These are phyloP conservation scores for Yamadazyma scolyti DNA, from an alignment of 805 yeast genomes.

Conservation along the genomic window DNA sequence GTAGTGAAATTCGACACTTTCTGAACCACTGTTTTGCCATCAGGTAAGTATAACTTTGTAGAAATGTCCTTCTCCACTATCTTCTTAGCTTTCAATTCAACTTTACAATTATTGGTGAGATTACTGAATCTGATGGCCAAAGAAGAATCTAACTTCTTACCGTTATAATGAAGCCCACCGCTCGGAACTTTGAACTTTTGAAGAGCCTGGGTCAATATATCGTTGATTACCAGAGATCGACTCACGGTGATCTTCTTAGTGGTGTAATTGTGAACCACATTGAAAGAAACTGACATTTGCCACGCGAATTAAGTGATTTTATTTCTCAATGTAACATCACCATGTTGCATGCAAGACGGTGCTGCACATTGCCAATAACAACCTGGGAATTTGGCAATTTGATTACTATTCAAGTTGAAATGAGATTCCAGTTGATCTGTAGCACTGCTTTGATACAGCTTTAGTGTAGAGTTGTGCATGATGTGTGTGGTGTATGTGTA, in stretches of 20 bases:
- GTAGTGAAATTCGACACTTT: constrained; percentile 4
- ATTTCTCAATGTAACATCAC: too few species aligned
- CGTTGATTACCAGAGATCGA: constrained; percentile 23
- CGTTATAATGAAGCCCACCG: constrained; percentile 25
- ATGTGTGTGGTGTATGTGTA: too few species aligned
- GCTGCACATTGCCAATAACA: too few species aligned
- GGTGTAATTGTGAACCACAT: constrained; percentile 19
- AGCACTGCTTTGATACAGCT: too few species aligned
- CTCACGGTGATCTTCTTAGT: constrained; percentile 26
- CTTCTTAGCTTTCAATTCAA: constrained; percentile 16
- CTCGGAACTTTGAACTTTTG: constrained; percentile 22
- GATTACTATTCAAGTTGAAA: too few species aligned
- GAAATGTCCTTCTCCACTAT: constrained; percentile 6
- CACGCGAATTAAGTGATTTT: too few species aligned
- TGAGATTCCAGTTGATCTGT: too few species aligned
- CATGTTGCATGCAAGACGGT: too few species aligned
- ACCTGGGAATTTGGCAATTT: too few species aligned
- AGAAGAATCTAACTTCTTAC: constrained; percentile 27
- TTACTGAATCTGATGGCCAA: constrained; percentile 30
- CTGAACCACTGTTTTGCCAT: constrained; percentile 2
- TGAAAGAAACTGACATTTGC: constrained; percentile 22
- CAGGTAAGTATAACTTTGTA: constrained; percentile 6
- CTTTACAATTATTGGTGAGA: constrained; percentile 30
- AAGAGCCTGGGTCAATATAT: constrained; percentile 17
- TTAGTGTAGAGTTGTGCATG: too few species aligned